These are phyloP conservation scores for Glycine latifolia DNA, from an alignment of 306 rosid species.

Conservation along the genomic window DNA sequence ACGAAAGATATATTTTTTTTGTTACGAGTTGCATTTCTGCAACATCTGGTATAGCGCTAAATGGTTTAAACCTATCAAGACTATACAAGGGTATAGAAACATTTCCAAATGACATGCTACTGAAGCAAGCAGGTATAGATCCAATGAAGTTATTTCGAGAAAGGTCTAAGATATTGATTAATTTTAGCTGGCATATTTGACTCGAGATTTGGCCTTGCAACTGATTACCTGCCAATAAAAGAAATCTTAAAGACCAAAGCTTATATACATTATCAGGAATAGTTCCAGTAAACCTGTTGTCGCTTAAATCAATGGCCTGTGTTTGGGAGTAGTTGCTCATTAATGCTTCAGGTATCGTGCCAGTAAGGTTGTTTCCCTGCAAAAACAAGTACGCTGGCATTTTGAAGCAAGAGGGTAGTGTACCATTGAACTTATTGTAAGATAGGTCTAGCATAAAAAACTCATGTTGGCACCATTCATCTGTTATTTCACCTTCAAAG, in stretches of 20 bases:
- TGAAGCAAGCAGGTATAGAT: neutral
- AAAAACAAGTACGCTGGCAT: neutral
- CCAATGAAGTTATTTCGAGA: slow-evolving; percentile 4
- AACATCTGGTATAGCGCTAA: neutral
- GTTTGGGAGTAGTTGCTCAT: too few relatives aligned
- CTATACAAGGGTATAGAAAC: neutral
- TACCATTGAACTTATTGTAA: slow-evolving; percentile 24
- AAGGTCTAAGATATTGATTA: neutral
- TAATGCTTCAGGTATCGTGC: neutral
- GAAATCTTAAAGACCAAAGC: neutral
- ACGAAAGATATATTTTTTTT: neutral
- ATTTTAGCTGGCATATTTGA: neutral
- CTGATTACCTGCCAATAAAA: slow-evolving; percentile 24
- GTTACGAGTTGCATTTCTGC: neutral
- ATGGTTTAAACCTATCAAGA: neutral
- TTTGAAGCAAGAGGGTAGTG: slow-evolving; percentile 19
- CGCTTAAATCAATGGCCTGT: neutral
- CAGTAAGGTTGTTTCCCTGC: slow-evolving; percentile 26
- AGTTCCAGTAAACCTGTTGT: neutral
- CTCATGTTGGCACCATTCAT: neutral
- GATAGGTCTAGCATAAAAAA: neutral
- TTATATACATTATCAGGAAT: slow-evolving; percentile 7
- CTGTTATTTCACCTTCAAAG: slow-evolving; percentile 25
- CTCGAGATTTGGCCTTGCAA: neutral
- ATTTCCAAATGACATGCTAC: neutral